Evolutionary conservation across 192 early-diverging fungal genomes (phyloP), one percentile per base, ranked within the genome.

Genomic region (Mortierella claussenii): DNA sequence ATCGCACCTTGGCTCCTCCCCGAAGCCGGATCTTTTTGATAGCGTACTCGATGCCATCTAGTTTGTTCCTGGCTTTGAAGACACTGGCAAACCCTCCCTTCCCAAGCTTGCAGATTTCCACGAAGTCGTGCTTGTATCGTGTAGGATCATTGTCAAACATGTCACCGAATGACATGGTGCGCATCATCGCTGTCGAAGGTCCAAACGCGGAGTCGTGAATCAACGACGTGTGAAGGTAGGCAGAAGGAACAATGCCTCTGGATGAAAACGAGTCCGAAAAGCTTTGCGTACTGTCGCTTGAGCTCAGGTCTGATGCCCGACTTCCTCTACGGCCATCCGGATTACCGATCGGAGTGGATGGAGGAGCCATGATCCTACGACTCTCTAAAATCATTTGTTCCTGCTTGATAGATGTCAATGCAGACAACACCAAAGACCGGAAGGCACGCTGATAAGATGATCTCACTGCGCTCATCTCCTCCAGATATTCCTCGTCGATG

Each of bases 51-150:
- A 91, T 88, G 3, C 89, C 92, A 71, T 99, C 97, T 44, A 99
- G 76, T 70, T 89, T 89, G 78, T 99, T 96, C 32, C 88, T 78
- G n/a, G 88, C 94, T 50, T 90, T 82, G 51, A 74, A 92, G 2
- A 97, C 97, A 32, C 82, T 86, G 10, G 96, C 97, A 82, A 97
- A 99, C 3, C 96, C 97, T 44, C 97, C 97, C 54, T 89, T 86
- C 9, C 97, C 97, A 17, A 99, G 84, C 24, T 86, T 80, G 13
- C 82, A 69, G 13, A 97, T 60, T 78, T 97, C 91, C 12, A 84
- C 65, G 85, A 96, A 96, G 70, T 98, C 95, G 61, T 91, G 88
- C 31, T 81, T 68, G 79, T 96, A 98, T 12, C 95, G 85, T 27
- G 89, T 87, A 43, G 80, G 81, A 4, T 88, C 83, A 3, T 87